Percentiles rank a stretch among this genome's conserved stretches.
Evolutionary conservation across 164 flowering plant genomes (phyloP).

Genomic region (Berberis vulgaris): DNA sequence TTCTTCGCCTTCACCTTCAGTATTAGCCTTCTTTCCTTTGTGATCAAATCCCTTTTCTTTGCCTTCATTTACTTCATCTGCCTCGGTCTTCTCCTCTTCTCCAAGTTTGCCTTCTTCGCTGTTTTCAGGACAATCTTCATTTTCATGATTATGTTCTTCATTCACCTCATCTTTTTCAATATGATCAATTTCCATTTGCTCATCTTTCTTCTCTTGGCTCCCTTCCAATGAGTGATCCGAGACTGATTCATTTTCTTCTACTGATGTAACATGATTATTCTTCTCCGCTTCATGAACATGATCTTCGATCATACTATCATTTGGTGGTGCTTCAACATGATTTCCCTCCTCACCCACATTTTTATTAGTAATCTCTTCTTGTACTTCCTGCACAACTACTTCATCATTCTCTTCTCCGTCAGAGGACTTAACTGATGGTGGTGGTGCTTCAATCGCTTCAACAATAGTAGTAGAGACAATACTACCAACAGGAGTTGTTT

Average conservation of each 20-base stretch:
- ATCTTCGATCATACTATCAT: background rate
- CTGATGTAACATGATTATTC: slow-evolving; percentile 2
- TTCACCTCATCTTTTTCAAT: background rate
- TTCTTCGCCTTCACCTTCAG: slow-evolving; percentile 1
- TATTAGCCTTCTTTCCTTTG: background rate
- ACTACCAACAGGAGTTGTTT: too few species aligned
- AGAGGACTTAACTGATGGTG: too few species aligned
- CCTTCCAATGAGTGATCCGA: slow-evolving; percentile 10
- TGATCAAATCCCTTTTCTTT: too few species aligned
- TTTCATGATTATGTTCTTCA: slow-evolving; percentile 5
- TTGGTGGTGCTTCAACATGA: slow-evolving; percentile 4
- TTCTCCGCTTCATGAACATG: slow-evolving; percentile 10
- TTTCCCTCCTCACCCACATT: slow-evolving; percentile 4
- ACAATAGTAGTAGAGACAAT: too few species aligned
- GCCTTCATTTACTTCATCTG: background rate
- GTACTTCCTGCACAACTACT: background rate
- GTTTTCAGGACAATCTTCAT: slow-evolving; percentile 3
- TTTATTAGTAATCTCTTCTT: slow-evolving; percentile 1
- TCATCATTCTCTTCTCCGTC: too few species aligned
- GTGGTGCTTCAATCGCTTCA: too few species aligned
- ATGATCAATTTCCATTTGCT: background rate
- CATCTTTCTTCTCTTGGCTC: slow-evolving; percentile 5
- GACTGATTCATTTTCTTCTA: slow-evolving; percentile 10
- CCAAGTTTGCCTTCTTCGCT: background rate
- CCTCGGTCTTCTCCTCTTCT: background rate